Conservation (phyloP, 2,329 filamentous ascomycete species). For the Cercospora sp. region DNA sequence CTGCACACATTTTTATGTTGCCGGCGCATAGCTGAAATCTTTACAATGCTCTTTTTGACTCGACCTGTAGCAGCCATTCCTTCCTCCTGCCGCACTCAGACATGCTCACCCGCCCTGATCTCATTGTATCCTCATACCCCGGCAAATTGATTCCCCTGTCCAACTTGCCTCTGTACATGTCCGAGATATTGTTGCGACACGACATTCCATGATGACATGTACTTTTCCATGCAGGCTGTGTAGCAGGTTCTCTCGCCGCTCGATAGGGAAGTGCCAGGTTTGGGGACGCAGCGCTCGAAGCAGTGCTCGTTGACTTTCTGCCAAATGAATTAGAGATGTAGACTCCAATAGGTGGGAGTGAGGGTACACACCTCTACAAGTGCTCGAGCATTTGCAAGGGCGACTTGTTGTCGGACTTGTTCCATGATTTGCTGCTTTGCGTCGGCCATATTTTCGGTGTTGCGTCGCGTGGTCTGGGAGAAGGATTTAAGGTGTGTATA, state of each 20-base stretch:
- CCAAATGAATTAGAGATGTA: conserved; percentile 14
- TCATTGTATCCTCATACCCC: neutral
- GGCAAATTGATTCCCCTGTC: conserved; percentile 9
- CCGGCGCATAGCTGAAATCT: conserved; percentile 13
- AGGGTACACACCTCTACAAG: conserved; percentile 48
- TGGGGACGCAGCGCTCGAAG: conserved; percentile 57
- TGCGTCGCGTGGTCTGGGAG: neutral
- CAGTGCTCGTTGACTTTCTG: conserved; percentile 60
- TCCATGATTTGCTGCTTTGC: conserved; percentile 52
- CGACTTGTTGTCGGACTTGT: conserved; percentile 55
- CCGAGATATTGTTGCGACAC: conserved; percentile 52
- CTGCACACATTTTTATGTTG: neutral
- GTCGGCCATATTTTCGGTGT: conserved; percentile 39
- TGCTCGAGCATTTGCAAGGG: conserved; percentile 52
- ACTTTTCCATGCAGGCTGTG: conserved; percentile 57
- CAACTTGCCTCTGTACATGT: conserved; percentile 47
- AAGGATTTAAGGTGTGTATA: neutral
- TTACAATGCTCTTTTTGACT: conserved; percentile 9
- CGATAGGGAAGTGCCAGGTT: conserved; percentile 53
- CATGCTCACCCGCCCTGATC: neutral
- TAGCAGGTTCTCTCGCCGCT: conserved; percentile 53
- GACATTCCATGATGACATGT: conserved; percentile 56
- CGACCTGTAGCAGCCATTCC: neutral
- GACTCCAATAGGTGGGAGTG: neutral
- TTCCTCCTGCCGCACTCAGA: neutral